phyloP scores from a whole-genome alignment of 345 rosid species.

The Salix viminalis region DNA sequence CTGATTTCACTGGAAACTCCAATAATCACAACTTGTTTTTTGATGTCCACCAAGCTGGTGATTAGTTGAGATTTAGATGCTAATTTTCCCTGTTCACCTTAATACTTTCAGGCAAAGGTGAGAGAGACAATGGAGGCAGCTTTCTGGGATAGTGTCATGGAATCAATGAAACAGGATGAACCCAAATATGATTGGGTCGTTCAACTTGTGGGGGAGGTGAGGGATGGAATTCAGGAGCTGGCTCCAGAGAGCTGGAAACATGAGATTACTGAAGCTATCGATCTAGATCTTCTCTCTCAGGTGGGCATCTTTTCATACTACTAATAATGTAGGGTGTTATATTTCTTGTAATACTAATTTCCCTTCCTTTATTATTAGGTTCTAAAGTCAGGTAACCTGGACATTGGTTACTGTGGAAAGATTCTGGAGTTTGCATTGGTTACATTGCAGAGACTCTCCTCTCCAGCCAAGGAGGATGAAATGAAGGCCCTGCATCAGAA shows the following conservation, averaged over 20 bases:
- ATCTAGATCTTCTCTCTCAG: conserved; percentile 74
- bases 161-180: conserved; percentile 56
- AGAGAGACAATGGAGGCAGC: conserved; percentile 78
- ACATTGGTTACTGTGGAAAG: conserved; percentile 67
- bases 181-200: conserved; percentile 61
- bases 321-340: neutral
- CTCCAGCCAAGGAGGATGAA: conserved; percentile 65
- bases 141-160: conserved; percentile 80
- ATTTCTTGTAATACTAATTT: neutral
- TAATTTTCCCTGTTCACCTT: neutral
- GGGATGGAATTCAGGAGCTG: conserved; percentile 81
- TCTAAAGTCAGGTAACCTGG: conserved; percentile 65
- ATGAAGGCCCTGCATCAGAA: conserved; percentile 46
- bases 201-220: conserved; percentile 78
- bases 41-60: neutral
- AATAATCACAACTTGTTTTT: neutral
- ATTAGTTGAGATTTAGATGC: neutral
- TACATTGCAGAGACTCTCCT: conserved; percentile 72
- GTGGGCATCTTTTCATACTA: conserved; percentile 25
- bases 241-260: conserved; percentile 80
- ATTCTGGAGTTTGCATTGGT: conserved; percentile 68
- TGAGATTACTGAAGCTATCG: conserved; percentile 65
- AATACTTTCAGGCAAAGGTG: conserved; percentile 48
- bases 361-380: conserved; percentile 37
- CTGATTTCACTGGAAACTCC: neutral